Percentiles rank a stretch among this genome's conserved stretches.
Evolutionary conservation across 768 basidiomycete genomes (phyloP).

Genomic region (Suillus bovinus): DNA sequence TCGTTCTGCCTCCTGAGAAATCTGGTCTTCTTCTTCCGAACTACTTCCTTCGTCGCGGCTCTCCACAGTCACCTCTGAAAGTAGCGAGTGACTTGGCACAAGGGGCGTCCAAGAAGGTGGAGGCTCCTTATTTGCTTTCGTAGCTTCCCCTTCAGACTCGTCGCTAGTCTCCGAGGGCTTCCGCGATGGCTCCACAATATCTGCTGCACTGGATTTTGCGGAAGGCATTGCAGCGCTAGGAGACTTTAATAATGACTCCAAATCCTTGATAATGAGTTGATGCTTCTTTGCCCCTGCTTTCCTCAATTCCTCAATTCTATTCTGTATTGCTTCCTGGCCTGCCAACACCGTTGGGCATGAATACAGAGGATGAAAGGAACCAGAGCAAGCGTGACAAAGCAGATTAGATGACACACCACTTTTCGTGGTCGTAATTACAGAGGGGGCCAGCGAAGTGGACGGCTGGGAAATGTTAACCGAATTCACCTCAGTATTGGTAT

Average conservation of each 20-base stretch:
- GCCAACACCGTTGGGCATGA: slow-evolving; percentile 49
- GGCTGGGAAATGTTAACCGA: background rate
- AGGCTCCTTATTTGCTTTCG: background rate
- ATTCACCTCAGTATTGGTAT: background rate
- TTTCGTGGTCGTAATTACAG: slow-evolving; percentile 7
- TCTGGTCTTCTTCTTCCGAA: slow-evolving; percentile 35
- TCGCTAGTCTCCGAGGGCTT: slow-evolving; percentile 3
- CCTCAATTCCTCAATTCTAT: slow-evolving; percentile 47
- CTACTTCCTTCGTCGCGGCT: slow-evolving; percentile 41
- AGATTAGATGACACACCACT: slow-evolving; percentile 10
- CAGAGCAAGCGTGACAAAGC: slow-evolving; percentile 48
- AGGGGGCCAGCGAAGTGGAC: background rate
- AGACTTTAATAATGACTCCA: slow-evolving; percentile 36
- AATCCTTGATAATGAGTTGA: slow-evolving; percentile 39
- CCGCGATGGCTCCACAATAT: background rate
- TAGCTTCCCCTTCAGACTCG: slow-evolving; percentile 5
- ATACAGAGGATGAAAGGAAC: slow-evolving; percentile 48
- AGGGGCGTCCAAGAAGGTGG: slow-evolving; percentile 17
- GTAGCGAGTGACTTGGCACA: slow-evolving; percentile 32
- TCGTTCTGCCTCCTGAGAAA: slow-evolving; percentile 20
- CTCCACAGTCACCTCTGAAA: slow-evolving; percentile 39
- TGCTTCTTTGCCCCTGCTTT: slow-evolving; percentile 21
- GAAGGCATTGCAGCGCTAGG: slow-evolving; percentile 16
- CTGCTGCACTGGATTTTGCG: slow-evolving; percentile 9
- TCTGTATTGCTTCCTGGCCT: slow-evolving; percentile 43